Conservation (phyloP, 2,329 filamentous ascomycete genomes). For the Stromatinia cepivora region DNA sequence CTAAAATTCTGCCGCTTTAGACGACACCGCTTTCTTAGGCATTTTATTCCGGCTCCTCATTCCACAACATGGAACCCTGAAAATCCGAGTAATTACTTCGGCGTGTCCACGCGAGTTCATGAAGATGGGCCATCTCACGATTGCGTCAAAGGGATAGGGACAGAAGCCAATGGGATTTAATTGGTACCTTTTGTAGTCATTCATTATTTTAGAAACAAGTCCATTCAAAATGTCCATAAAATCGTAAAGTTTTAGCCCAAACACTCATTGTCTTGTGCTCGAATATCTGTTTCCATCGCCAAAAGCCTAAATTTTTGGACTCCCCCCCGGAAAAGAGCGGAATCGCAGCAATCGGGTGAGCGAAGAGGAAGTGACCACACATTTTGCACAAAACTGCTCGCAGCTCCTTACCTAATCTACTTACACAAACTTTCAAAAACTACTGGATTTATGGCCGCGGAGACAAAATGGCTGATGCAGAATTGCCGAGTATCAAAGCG, state of each 20-base stretch:
- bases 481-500: constrained; percentile 39
- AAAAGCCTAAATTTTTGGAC: neutral
- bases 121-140: neutral
- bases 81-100: neutral
- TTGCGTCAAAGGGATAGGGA: constrained; percentile 9
- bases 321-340: constrained; percentile 3
- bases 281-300: constrained; percentile 14
- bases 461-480: constrained; percentile 37
- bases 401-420: neutral
- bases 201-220: neutral
- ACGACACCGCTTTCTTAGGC: constrained; percentile 7
- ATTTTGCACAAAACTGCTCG: neutral
- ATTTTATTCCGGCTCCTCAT: neutral
- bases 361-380: constrained; percentile 13
- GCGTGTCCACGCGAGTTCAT: neutral
- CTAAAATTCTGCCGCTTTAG: constrained; percentile 7
- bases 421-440: neutral
- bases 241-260: constrained; percentile 5
- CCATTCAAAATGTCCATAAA: neutral
- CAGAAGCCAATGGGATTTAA: constrained; percentile 7
- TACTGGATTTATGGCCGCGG: constrained; percentile 32
- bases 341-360: neutral
- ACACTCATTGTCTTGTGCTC: constrained; percentile 17
- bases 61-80: neutral
- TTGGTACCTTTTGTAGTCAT: neutral